A percentile compares a stretch with the other conserved stretches of the same genome.
Evolutionary conservation across 495 filamentous ascomycete genomes (phyloP).

Genomic region (Talaromyces stipitatus): DNA sequence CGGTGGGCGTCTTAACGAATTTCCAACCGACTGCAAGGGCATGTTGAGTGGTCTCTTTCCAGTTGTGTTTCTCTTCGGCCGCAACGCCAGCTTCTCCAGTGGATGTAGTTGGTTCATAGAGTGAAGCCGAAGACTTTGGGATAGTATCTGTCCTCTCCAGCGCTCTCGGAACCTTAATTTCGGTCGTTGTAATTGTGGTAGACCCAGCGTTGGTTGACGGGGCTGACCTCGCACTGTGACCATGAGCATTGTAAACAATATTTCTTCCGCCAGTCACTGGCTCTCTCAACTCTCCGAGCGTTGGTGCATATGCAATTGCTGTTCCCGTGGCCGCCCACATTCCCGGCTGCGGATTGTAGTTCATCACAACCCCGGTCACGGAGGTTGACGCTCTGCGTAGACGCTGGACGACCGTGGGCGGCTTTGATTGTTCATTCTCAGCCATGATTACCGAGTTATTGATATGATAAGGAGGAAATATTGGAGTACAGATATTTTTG

Average conservation of each 20-base stretch:
- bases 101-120: background rate
- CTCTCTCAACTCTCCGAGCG: background rate
- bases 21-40: background rate
- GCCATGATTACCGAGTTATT: no score
- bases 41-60: background rate
- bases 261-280: background rate
- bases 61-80: background rate
- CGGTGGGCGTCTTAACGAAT: conserved; percentile 46
- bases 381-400: background rate
- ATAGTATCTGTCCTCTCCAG: background rate
- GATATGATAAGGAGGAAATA: no score
- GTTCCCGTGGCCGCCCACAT: background rate
- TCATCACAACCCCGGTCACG: background rate
- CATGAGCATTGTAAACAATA: background rate
- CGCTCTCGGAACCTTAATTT: background rate
- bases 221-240: background rate
- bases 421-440: no score
- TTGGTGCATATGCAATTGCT: background rate
- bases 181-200: background rate
- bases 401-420: no score
- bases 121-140: background rate
- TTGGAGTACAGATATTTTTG: no score
- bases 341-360: background rate
- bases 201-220: background rate
- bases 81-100: background rate